Evolutionary conservation across 257 asterid genomes (phyloP), one percentile per base, ranked within the genome.

Genomic region (Rhazya stricta): DNA sequence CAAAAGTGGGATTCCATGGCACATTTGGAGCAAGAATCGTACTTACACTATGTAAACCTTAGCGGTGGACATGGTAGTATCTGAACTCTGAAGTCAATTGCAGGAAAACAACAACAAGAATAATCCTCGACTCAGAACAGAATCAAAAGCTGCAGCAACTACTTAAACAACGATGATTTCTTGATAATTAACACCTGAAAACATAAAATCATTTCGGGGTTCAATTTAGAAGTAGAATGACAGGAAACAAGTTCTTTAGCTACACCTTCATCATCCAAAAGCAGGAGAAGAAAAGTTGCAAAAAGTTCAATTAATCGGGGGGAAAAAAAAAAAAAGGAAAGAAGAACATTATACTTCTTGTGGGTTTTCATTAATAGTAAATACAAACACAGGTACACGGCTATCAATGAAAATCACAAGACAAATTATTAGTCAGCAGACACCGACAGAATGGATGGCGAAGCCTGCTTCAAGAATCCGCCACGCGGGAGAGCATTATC

Each of bases 31-130:
- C 9, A 51, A 51, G 58, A 18, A 12, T 25, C 21, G 23, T 27
- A 78, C 96, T 89, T 85, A 90, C 96, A 92, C 88, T 80, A 92
- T 84, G 79, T 90, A 92, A 37, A 92, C 80, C 83, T 86, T 92
- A 57, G 94, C 83, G 54, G 76, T 70, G 66, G 85, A 45, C 96
- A 92, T 92, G 0, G 30, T 32, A 46, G 25, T n/a, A 29, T 54
- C 69, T 30, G 29, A 67, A 77, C 27, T 43, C 69, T 2, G 37
- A 54, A 73, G 56, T 29, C 71, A 73, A 60, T 69, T 60, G 46
- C 74, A 46, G 69, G 62, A 67, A 71, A 51, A 50, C 9, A 27
- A 32, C 66, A 60, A 39, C 66, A 60, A n/a, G n/a, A n/a, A n/a
- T n/a, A n/a, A 60, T 2, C 6, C 48, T 30, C 6, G 13, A 6